Evolutionary conservation across 805 yeast genomes (phyloP), one percentile per base, ranked within the genome.

Genomic region (Suhomyces pyralidae): DNA sequence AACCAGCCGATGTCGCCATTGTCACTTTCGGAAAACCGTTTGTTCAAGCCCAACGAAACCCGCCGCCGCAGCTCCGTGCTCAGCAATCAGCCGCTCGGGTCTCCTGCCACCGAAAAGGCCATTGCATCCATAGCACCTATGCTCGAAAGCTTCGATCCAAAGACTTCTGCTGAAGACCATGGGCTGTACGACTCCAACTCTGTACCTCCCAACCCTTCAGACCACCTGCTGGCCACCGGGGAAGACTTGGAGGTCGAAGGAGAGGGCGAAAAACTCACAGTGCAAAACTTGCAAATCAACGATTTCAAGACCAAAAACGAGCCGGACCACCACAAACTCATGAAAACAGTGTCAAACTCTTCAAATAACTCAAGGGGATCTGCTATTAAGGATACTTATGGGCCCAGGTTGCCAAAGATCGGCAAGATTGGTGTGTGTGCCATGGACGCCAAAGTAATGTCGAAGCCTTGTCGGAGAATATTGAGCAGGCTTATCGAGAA

Each of bases 341-440:
- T 64, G 54, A 73, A 70, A 56, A 67, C 78, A 12, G 51, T 70
- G 5, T 70, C 75, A 28, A 74, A 74, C 56, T 60, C 74, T 40
- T 68, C 73, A 15, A 57, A 67, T 7, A 56, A 68, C 12, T 65
- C 73, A 15, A 61, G 68, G 44, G 66, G 66, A 46, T 66, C 73
- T 15, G 70, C 72, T 22, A 69, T 72, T 20, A 67, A 66, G 50
- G 81, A 74, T 49, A 65, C 63, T 9, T 70, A 70, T 7, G 77
- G 79, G 9, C 81, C 84, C 3, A 78, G 79, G 56, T 62, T 84
- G 49, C 90, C 89, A 3, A 83, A 80, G 58, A 83, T 92, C 57
- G 98, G 99, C 40, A 92, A 90, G 59, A 90, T 94, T 60, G 99
- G 99, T 50, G 97, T 94, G 1, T 94, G 99, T 73, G 99, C 99